Base-by-base conservation (phyloP, 2,329 filamentous ascomycete genomes). In the Nemania sp. region DNA sequence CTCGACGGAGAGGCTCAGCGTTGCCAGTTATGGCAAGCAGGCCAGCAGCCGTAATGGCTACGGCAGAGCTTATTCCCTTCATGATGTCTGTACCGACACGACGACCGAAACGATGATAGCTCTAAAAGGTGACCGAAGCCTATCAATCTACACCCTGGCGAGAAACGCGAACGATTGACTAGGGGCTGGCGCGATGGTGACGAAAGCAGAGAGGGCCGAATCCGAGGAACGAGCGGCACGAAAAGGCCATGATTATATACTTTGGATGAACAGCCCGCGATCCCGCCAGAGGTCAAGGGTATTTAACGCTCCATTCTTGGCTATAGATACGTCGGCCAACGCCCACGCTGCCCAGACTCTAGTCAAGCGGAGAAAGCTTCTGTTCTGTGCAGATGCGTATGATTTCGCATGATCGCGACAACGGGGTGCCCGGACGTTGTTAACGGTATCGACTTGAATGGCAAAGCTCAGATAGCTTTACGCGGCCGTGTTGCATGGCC, bases 11-110 rank as follows among this genome's bases (percentile, higher is more conserved):
- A 26, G 71, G 73, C 57, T 74, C 69, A 4, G 74, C 75, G 52
- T 53, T 73, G 53, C 72, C n/a, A 8, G 64, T 64, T 4, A 70
- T 59, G n/a, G 69, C 72, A 47, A 76, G 70, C 51, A 75, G 47
- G 55, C 70, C 62, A 32, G 63, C 61, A 20, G 64, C 72, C 64
- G 72, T 56, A 26, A 74, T 38, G 47, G 65, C 72, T 27, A 71
- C 38, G 13, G 62, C 27, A 54, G 72, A 71, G 18, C 43, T 59
- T 15, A 66, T 24, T 68, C 52, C 56, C 58, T 73, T 75, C 74
- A 76, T 76, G 54, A 7, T 55, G 49, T 32, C 20, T 32, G 4
- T 20, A 18, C 10, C 3, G 22, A 58, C 7, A n/a, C 15, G 27
- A n/a, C 15, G 27, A n/a, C 22, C 35, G 24, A 55, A 11, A 26